These are phyloP conservation scores for Anisodus acutangulus DNA, from an alignment of 257 asterid species.

Conservation along the genomic window DNA sequence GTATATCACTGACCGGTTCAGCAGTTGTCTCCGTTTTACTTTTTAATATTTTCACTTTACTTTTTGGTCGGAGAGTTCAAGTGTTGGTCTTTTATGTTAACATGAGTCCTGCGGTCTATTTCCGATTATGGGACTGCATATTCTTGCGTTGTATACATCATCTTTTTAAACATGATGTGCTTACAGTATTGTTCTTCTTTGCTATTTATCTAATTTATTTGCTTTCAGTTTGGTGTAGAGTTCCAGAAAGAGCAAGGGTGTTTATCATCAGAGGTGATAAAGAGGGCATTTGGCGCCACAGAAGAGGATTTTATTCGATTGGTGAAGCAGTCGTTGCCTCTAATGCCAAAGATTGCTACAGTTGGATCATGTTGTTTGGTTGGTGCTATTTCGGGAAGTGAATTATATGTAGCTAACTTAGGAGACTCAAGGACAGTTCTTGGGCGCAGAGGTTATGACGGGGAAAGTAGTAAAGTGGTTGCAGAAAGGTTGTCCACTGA, in stretches of 20 bases:
- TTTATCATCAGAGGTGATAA: conserved; percentile 38
- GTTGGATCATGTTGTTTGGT: conserved; percentile 33
- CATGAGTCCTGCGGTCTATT: not conserved
- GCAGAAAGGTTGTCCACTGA: conserved; percentile 42
- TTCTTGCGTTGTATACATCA: not conserved
- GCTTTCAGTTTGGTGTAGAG: conserved; percentile 28
- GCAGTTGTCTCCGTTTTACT: not conserved
- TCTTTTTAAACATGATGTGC: not conserved
- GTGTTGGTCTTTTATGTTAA: not conserved
- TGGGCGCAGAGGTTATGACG: conserved; percentile 35
- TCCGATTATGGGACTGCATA: not conserved
- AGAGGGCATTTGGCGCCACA: conserved; percentile 42
- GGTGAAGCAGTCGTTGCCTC: conserved; percentile 33
- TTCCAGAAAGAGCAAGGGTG: conserved; percentile 35
- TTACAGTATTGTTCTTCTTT: not conserved
- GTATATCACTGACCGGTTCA: too few relatives aligned
- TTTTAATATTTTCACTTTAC: not conserved
- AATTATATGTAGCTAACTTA: conserved; percentile 18
- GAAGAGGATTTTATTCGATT: conserved; percentile 42
- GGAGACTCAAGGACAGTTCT: conserved; percentile 38
- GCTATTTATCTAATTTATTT: conserved; percentile 1
- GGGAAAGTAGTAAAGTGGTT: conserved; percentile 28
- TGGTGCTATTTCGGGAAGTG: conserved; percentile 28
- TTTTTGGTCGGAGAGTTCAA: not conserved
- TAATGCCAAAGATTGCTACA: conserved; percentile 40